These are phyloP conservation scores for Xylariaceae sp. DNA, from an alignment of 2,329 filamentous ascomycete genomes.

Conservation along the genomic window DNA sequence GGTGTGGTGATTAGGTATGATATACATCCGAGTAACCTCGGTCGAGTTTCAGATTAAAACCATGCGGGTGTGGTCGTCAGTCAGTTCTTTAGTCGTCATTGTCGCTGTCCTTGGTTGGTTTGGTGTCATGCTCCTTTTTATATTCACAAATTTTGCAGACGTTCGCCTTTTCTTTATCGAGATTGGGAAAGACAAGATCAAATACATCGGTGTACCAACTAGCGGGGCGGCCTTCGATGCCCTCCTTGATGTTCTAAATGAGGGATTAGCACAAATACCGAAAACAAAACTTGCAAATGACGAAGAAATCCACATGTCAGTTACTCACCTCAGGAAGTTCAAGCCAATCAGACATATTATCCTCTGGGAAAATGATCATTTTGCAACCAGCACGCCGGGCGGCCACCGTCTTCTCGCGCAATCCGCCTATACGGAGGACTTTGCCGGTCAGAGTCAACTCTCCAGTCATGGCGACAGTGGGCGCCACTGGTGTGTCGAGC, in stretches of 20 bases:
- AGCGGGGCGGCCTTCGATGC: constrained; percentile 86
- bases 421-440: constrained; percentile 87
- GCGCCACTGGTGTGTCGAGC: constrained; percentile 72
- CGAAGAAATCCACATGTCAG: constrained; percentile 4
- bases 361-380: constrained; percentile 89
- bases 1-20: neutral
- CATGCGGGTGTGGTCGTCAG: no score
- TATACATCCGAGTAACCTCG: constrained; percentile 11
- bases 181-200: constrained; percentile 78
- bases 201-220: constrained; percentile 96
- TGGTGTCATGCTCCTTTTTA: constrained; percentile 48
- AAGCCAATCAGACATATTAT: constrained; percentile 96
- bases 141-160: constrained; percentile 63
- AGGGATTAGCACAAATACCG: constrained; percentile 7
- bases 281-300: constrained; percentile 2
- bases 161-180: constrained; percentile 73
- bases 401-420: constrained; percentile 96
- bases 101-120: constrained; percentile 38
- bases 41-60: constrained; percentile 2
- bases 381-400: constrained; percentile 88
- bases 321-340: constrained; percentile 86
- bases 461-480: constrained; percentile 94
- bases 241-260: constrained; percentile 90
- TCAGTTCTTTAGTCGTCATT: constrained; percentile 30
- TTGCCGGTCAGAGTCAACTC: constrained; percentile 97